phyloP scores from a whole-genome alignment of 176 grass and related monocot genomes.

The Chloris gayana region DNA sequence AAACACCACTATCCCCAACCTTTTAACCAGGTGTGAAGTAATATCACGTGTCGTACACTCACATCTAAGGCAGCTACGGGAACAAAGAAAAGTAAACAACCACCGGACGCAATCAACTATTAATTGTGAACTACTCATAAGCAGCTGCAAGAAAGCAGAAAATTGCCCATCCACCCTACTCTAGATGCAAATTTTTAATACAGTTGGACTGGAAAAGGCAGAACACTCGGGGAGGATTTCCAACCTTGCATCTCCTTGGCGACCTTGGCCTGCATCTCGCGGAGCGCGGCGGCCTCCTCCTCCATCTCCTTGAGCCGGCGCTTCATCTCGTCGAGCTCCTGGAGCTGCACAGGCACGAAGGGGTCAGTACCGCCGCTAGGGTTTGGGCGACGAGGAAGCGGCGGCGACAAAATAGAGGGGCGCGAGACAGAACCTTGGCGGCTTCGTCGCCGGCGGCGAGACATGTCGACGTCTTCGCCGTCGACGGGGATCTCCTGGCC shows the following conservation, averaged over 20 bases:
- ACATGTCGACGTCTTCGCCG: conserved; percentile 69
- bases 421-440: conserved; percentile 37
- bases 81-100: neutral
- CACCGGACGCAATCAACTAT: neutral
- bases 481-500: conserved; percentile 70
- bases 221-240: neutral
- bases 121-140: neutral
- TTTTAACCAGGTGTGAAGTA: neutral
- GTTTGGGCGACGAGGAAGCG: conserved; percentile 4
- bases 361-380: conserved; percentile 36
- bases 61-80: neutral
- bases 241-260: conserved; percentile 84
- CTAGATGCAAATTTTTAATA: neutral
- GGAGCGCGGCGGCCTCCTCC: conserved; percentile 78
- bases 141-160: neutral
- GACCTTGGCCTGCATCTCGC: conserved; percentile 82
- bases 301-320: conserved; percentile 86
- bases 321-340: conserved; percentile 90
- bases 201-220: neutral
- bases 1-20: neutral
- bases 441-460: conserved; percentile 40
- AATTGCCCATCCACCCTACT: neutral
- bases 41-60: neutral
- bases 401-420: neutral
- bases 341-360: conserved; percentile 28